Base-by-base conservation (phyloP, 1,139 yeast species). In the Scheffersomyces titani region DNA sequence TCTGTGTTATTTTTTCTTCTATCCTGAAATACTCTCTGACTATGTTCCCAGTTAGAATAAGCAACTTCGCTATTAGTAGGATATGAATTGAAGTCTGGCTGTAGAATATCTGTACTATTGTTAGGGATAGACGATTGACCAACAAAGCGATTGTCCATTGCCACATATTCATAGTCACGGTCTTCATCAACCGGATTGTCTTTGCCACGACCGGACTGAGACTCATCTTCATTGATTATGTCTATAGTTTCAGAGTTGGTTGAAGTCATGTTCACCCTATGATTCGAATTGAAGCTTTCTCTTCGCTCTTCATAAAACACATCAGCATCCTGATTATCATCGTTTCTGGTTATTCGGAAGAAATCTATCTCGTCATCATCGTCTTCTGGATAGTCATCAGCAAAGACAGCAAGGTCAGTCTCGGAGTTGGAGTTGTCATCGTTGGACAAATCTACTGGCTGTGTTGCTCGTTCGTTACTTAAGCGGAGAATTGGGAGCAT, bases 221-320 rank as follows among this genome's bases (percentile, higher is more conserved):
- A 56, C 56, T 46, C n/a, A 56, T 55, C 2, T 59, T 61, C 48
- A 50, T 50, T 57, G 4, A 61, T 59, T 24, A 13, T 30, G 11
- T 30, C 40, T 13, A 6, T 24, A 24, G 16, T 16, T 55, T 57
- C 55, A 51, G 56, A 55, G 49, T 55, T 61, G 11, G 59, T 19
- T 11, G 49, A 20, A 16, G 3, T 13, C 9, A 53, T 22, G 20
- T 47, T 49, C 6, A 44, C 36, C 3, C 58, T 51, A 19, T 44
- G 18, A 22, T 52, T 52, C 19, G 51, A 47, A 0, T 58, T 61
- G 54, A 66, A 70, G 53, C 72, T 69, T 51, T 69, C 71, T 48
- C 71, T 55, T 49, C 73, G 56, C 30, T 66, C 67, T 18, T 60
- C 53, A 56, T 73, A 74, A 55, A 71, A 74, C 44, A 59, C 55